Percentiles rank a stretch among this genome's conserved stretches.
Conservation (phyloP, 371 early-diverging fungal genomes). For the Mucor irregularis region DNA sequence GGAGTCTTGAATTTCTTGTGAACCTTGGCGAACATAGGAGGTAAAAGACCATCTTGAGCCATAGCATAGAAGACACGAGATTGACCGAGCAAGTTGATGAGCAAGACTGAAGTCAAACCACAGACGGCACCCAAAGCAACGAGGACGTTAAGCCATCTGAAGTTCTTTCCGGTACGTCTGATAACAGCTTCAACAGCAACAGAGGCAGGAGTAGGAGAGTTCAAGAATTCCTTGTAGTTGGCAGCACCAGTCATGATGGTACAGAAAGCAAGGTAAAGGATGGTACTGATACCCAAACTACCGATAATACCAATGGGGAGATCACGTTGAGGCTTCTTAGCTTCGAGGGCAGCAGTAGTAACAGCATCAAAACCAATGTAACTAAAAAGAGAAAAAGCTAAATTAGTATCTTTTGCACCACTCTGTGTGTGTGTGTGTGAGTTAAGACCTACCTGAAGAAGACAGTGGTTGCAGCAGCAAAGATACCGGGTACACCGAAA, state of each 20-base stretch:
- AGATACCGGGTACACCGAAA: conserved; percentile 73
- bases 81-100: conserved; percentile 77
- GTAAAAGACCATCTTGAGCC: conserved; percentile 86
- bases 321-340: conserved; percentile 79
- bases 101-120: conserved; percentile 80
- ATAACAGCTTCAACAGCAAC: conserved; percentile 56
- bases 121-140: conserved; percentile 76
- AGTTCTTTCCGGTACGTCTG: conserved; percentile 45
- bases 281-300: conserved; percentile 75
- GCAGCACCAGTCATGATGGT: conserved; percentile 78
- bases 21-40: conserved; percentile 67
- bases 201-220: conserved; percentile 62
- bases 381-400: conserved; percentile 28
- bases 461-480: conserved; percentile 77
- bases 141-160: conserved; percentile 69
- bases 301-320: conserved; percentile 87
- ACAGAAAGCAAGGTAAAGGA: conserved; percentile 74
- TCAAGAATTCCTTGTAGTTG: conserved; percentile 49
- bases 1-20: conserved; percentile 73
- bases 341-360: conserved; percentile 86
- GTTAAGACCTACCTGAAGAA: conserved; percentile 58
- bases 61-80: conserved; percentile 88
- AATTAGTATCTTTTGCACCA: neutral
- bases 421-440: neutral
- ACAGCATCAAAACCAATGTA: conserved; percentile 92